A percentile compares a stretch with the other conserved stretches of the same genome.
Conservation (phyloP, 352 stramenopile species). For the Globisporangium spiculum region DNA sequence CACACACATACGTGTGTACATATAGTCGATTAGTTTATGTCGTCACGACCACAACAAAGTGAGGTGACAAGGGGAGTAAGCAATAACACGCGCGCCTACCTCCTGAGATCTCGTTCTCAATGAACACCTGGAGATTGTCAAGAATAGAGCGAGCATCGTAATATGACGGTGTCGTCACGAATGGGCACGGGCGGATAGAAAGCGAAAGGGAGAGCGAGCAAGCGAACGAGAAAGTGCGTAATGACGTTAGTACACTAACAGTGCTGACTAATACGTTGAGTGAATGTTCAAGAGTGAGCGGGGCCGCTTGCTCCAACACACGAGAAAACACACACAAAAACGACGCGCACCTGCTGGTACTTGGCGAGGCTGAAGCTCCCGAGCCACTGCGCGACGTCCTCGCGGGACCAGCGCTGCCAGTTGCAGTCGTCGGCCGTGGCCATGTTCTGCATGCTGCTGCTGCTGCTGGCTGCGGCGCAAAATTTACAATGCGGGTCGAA, state of each 20-base stretch:
- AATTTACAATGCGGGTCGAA: background rate
- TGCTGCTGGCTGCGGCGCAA: background rate
- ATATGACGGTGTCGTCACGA: too few species aligned
- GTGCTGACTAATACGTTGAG: background rate
- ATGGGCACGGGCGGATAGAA: background rate
- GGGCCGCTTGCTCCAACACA: background rate
- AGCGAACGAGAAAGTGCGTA: background rate
- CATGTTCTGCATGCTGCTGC: constrained; percentile 14
- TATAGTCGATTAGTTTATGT: background rate
- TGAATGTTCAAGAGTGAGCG: constrained; percentile 1
- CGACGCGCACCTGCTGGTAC: constrained; percentile 17
- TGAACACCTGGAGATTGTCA: constrained; percentile 31
- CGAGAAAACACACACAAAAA: background rate
- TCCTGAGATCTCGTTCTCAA: constrained; percentile 53
- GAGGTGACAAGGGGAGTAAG: background rate
- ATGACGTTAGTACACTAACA: constrained; percentile 1
- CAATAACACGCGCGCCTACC: constrained; percentile 17
- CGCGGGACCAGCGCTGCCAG: constrained; percentile 18
- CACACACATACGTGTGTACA: background rate
- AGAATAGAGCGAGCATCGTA: background rate
- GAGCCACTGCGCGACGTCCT: constrained; percentile 23
- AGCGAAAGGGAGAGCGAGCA: background rate
- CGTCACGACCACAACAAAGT: background rate
- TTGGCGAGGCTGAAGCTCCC: constrained; percentile 18
- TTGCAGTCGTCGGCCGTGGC: constrained; percentile 3